Conservation (phyloP, 331 rosid species). For the Malus hybrid region DNA sequence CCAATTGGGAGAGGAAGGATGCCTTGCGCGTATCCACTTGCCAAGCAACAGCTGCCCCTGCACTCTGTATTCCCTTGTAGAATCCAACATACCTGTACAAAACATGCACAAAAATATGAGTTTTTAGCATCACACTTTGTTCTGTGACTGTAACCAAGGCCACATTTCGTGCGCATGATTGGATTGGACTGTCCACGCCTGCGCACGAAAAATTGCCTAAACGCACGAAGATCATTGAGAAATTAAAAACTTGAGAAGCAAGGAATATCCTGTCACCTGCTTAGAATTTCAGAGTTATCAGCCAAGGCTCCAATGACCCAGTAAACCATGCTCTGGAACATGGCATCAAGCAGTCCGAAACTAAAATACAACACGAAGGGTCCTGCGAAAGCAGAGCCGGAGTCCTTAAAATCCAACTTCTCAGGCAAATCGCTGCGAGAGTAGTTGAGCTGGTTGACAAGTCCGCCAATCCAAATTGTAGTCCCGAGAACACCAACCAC, state of each 20-base stretch:
- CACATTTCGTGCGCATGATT: no score
- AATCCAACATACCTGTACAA: conserved; percentile 69
- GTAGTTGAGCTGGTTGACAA: conserved; percentile 60
- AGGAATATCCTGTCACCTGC: conserved; percentile 46
- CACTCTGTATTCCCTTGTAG: conserved; percentile 89
- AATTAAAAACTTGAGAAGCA: not conserved
- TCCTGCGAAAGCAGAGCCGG: conserved; percentile 52
- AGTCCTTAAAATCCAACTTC: conserved; percentile 63
- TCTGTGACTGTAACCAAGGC: no score
- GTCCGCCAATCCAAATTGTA: conserved; percentile 74
- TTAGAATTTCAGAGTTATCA: conserved; percentile 73
- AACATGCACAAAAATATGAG: not conserved
- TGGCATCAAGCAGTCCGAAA: conserved; percentile 82
- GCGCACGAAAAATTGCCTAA: no score
- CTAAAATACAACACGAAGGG: conserved; percentile 75
- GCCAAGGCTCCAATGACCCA: conserved; percentile 95
- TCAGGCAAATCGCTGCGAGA: not conserved
- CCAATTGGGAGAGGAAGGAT: conserved; percentile 47
- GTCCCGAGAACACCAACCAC: conserved; percentile 50
- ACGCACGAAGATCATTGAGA: not conserved
- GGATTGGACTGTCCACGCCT: no score
- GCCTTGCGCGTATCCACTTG: conserved; percentile 55
- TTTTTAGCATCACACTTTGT: not conserved
- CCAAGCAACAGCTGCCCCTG: conserved; percentile 98
- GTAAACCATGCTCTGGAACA: conserved; percentile 80